Conservation (phyloP, 352 stramenopile species). For the Phytophthora vignae region DNA sequence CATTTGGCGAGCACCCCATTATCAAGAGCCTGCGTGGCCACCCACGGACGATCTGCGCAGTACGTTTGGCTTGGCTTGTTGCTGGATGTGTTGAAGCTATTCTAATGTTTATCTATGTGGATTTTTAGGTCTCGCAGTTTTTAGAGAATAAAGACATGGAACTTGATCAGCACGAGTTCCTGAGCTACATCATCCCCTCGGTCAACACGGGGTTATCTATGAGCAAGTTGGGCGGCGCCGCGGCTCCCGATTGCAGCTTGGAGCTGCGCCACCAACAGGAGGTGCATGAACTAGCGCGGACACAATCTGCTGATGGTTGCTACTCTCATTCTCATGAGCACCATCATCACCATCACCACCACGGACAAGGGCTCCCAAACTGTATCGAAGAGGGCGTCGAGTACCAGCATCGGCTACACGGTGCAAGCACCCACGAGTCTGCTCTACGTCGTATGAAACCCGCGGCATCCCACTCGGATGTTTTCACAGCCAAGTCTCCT, state of each 20-base stretch:
- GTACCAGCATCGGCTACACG: slow-evolving; percentile 31
- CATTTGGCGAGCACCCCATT: slow-evolving; percentile 71
- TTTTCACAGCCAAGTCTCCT: slow-evolving; percentile 38
- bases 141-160: slow-evolving; percentile 87
- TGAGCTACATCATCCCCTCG: slow-evolving; percentile 84
- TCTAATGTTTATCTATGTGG: neutral
- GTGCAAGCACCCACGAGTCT: slow-evolving; percentile 25
- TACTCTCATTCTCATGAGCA: slow-evolving; percentile 34
- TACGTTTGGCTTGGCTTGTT: slow-evolving; percentile 21
- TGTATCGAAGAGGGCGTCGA: slow-evolving; percentile 30
- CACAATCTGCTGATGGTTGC: slow-evolving; percentile 12
- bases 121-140: slow-evolving; percentile 70
- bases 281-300: slow-evolving; percentile 11
- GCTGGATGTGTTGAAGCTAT: neutral
- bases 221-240: slow-evolving; percentile 35
- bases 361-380: slow-evolving; percentile 21
- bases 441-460: slow-evolving; percentile 36
- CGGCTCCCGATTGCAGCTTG: slow-evolving; percentile 8
- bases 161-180: slow-evolving; percentile 82
- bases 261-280: slow-evolving; percentile 20
- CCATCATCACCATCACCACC: slow-evolving; percentile 40
- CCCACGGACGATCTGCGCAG: slow-evolving; percentile 76
- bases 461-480: slow-evolving; percentile 36
- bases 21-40: slow-evolving; percentile 71
- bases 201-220: slow-evolving; percentile 75